These are phyloP conservation scores for Erythrophleum ivorense DNA, from an alignment of 331 rosid genomes.

Conservation along the genomic window DNA sequence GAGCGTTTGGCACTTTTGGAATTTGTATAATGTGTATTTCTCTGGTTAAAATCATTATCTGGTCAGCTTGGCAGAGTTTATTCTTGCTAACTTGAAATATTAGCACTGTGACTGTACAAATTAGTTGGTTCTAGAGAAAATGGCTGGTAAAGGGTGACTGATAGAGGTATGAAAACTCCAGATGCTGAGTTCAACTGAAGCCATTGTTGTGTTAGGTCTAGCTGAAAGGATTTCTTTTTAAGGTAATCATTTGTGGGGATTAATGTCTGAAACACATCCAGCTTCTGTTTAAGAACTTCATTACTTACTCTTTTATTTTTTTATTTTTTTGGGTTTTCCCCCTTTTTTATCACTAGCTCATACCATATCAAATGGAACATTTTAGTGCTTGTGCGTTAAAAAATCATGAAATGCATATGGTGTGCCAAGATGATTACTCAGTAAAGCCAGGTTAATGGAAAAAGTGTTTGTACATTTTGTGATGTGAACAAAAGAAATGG, in stretches of 20 bases:
- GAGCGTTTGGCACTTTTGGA: background rate
- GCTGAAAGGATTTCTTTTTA: slow-evolving; percentile 31
- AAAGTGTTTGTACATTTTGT: background rate
- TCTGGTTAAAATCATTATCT: background rate
- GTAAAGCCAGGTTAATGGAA: slow-evolving; percentile 20
- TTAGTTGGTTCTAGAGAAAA: slow-evolving; percentile 30
- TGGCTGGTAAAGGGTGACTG: slow-evolving; percentile 26
- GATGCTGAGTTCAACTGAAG: slow-evolving; percentile 34
- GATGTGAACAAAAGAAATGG: background rate
- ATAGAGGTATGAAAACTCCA: slow-evolving; percentile 9
- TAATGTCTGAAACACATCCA: slow-evolving; percentile 19
- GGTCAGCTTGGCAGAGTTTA: background rate
- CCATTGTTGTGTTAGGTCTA: slow-evolving; percentile 45
- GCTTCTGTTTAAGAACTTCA: slow-evolving; percentile 20
- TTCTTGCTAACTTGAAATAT: slow-evolving; percentile 35
- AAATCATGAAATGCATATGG: slow-evolving; percentile 15
- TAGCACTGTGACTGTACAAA: background rate
- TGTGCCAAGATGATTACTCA: slow-evolving; percentile 12
- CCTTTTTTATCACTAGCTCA: background rate
- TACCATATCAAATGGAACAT: slow-evolving; percentile 25
- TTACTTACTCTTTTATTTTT: background rate
- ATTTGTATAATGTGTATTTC: background rate
- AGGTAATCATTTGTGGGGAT: slow-evolving; percentile 18
- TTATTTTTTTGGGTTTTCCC: background rate
- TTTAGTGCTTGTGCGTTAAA: slow-evolving; percentile 29